These are phyloP conservation scores for Candida peoriensis DNA, from an alignment of 805 yeast species.

Conservation along the genomic window DNA sequence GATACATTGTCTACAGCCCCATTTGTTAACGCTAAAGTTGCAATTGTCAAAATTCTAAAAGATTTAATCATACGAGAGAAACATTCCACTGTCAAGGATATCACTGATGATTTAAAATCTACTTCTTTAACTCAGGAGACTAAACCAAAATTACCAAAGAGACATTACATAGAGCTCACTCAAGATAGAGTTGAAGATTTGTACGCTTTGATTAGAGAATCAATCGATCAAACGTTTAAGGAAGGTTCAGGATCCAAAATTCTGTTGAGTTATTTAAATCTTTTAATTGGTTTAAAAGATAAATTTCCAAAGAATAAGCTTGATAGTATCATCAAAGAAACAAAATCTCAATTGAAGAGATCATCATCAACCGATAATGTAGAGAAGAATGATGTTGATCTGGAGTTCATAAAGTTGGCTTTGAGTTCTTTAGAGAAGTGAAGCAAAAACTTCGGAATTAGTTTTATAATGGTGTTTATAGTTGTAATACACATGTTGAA, in stretches of 20 bases:
- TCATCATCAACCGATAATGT: slow-evolving; percentile 9
- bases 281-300: slow-evolving; percentile 35
- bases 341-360: slow-evolving; percentile 17
- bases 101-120: slow-evolving; percentile 5
- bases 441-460: too few species aligned
- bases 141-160: slow-evolving; percentile 36
- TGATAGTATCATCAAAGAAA: slow-evolving; percentile 25
- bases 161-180: slow-evolving; percentile 39
- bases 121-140: slow-evolving; percentile 5
- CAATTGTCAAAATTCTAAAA: slow-evolving; percentile 62
- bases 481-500: too few species aligned
- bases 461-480: too few species aligned
- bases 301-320: slow-evolving; percentile 28
- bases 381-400: too few species aligned
- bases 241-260: slow-evolving; percentile 32
- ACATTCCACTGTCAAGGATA: slow-evolving; percentile 7
- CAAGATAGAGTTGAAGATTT: slow-evolving; percentile 38
- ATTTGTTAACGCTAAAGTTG: slow-evolving; percentile 52
- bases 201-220: slow-evolving; percentile 34
- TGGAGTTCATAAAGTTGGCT: not conserved
- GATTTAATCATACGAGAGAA: slow-evolving; percentile 46
- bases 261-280: slow-evolving; percentile 52
- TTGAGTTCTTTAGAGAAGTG: too few species aligned
- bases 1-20: slow-evolving; percentile 69
- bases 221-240: slow-evolving; percentile 28